Evolutionary conservation across 352 stramenopile genomes (phyloP), one percentile per base, ranked within the genome.

Genomic region (Pythium biforme): DNA sequence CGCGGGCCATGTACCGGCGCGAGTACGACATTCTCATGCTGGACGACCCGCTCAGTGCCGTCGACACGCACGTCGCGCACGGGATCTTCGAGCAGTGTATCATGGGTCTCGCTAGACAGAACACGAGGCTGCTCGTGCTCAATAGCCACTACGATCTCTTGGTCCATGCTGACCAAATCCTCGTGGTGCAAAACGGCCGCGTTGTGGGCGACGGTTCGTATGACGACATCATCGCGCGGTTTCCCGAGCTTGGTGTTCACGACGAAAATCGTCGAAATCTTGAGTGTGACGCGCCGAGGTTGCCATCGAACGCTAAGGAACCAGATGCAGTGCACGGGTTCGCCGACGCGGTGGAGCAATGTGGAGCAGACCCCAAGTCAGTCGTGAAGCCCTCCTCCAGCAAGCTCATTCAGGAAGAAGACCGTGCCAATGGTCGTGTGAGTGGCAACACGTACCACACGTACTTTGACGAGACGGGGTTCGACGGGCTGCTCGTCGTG

Each of bases 41-140:
- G 4, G 84, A 93, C 27, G 81, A 90, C 33, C 80, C 81, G 8
- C 65, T 91, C 9, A 87, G 75, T 58, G 84, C 84, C 0, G 29
- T 91, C 10, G 81, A 93, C 41, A 63, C 68, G 6, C 73, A 79
- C 52, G 76, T 86, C 3, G 76, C 74, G 4, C 68, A 75, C 60
- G 66, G 64, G 17, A 58, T 85, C 1, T 83, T 85, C 58, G 46
- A 31, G 0, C 48, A 83, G 11, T 59, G 75, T 25, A 51, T 86
- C 6, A 59, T 73, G 7, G 69, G 61, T 0, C 26, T 83, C 27
- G 67, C 74, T 0, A 45, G 41, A 12, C 41, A 54, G 43, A 81
- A 76, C 59, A 81, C 74, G 7, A 54, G 70, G 1, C 25, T 83
- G 19, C 53, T 83, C 1, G 73, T 79, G 53, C 51, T 83, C 15